A percentile compares a stretch with the other conserved stretches of the same genome.
Evolutionary conservation across 179 eudicot species (phyloP).

Genomic region (Corrigiola litoralis): DNA sequence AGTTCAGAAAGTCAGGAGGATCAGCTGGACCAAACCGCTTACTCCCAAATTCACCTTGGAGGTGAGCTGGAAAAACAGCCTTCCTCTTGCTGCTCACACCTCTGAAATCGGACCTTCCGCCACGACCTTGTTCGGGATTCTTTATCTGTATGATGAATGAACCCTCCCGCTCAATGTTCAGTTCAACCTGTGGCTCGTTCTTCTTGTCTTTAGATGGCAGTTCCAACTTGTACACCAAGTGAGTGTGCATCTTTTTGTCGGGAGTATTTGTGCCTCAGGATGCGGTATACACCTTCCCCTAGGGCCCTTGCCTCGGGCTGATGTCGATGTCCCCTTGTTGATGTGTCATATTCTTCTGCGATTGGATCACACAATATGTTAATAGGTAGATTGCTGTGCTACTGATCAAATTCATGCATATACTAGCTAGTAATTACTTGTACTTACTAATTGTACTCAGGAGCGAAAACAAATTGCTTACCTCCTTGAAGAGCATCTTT

Average conservation of each 20-base stretch:
- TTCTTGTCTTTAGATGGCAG: constrained; percentile 38
- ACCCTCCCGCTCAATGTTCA: constrained; percentile 51
- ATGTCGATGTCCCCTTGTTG: constrained; percentile 60
- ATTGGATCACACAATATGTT: neutral
- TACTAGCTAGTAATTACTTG: too few species aligned
- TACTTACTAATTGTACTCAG: too few species aligned
- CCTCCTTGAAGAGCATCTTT: constrained; percentile 56
- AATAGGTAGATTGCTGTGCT: neutral
- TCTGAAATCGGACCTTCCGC: constrained; percentile 27
- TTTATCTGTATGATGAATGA: constrained; percentile 68
- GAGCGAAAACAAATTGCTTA: too few species aligned
- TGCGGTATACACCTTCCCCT: constrained; percentile 72
- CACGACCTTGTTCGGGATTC: constrained; percentile 45
- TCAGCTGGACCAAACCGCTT: constrained; percentile 44
- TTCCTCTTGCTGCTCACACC: constrained; percentile 57
- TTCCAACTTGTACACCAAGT: constrained; percentile 66
- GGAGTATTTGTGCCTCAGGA: constrained; percentile 49
- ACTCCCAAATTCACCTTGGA: constrained; percentile 53
- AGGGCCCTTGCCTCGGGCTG: constrained; percentile 49
- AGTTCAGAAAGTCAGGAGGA: constrained; percentile 73
- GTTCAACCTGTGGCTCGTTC: constrained; percentile 42
- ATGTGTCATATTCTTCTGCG: constrained; percentile 60
- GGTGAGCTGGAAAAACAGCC: constrained; percentile 66
- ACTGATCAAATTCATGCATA: too few species aligned
- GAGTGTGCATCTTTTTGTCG: constrained; percentile 46